Base-by-base conservation (phyloP, 768 basidiomycete genomes). In the Pseudohyphozyma bogoriensis region DNA sequence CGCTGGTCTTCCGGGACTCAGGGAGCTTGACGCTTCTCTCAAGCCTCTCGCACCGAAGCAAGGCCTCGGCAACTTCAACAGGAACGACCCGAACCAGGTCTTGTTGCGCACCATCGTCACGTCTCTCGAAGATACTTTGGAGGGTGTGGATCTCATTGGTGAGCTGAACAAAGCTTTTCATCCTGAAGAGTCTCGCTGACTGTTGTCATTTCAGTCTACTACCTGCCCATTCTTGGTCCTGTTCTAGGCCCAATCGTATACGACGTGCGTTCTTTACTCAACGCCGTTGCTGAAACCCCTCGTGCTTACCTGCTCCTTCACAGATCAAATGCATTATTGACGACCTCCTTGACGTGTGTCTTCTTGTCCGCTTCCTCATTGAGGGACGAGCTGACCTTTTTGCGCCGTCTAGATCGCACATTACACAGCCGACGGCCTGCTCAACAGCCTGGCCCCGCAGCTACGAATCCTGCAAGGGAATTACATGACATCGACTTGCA, bases 121-220 rank as follows among this genome's bases (percentile, higher is more conserved):
- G 20, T 51, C 49, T 22, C 29, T 54, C 13, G 40, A 61, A 37
- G 50, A 56, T n/a, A 56, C 55, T 26, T 55, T 61, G 46, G 55
- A 61, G n/a, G 24, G 40, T 22, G 42, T 61, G 42, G 47, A 61
- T 44, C 42, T 61, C 32, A 61, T 61, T 44, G 59, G 59, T 60
- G 31, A 37, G 54, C 28, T 37, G n/a, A n/a, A n/a, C n/a, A n/a
- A 24, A 37, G 26, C 58, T 5, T 26, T 9, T n/a, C 6, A 10
- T 47, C 28, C 8, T 8, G 24, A 29, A 9, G 24, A 28, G 16
- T 28, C 46, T 42, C 24, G 46, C 46, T 47, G 24, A 47, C 46
- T 29, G 18, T 44, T 40, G 16, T 33, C 12, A 4, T 24, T 26
- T 6, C 40, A 60, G 60, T 61, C 42, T 61, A 40, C 55, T 50